These are phyloP conservation scores for Astragalus glycyphyllos DNA, from an alignment of 306 rosid genomes.

Conservation along the genomic window DNA sequence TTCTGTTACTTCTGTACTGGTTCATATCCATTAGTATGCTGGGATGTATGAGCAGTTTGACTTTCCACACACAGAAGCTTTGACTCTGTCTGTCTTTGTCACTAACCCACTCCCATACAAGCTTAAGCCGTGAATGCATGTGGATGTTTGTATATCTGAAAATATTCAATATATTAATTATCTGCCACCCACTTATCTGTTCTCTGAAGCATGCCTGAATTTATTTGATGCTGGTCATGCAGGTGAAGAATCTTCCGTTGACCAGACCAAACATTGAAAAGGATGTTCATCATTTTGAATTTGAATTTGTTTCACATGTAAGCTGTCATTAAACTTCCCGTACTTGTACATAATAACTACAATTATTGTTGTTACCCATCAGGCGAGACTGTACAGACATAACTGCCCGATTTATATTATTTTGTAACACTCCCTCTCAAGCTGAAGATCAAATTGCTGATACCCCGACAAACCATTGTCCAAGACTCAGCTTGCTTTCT, in stretches of 20 bases:
- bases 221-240: slow-evolving; percentile 45
- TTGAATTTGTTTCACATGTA: slow-evolving; percentile 77
- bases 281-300: slow-evolving; percentile 86
- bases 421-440: too few species aligned
- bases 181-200: neutral
- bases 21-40: slow-evolving; percentile 8
- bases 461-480: too few species aligned
- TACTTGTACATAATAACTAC: neutral
- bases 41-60: neutral
- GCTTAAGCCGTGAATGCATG: neutral
- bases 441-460: too few species aligned
- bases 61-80: neutral
- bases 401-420: too few species aligned
- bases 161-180: slow-evolving; percentile 2
- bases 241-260: slow-evolving; percentile 77
- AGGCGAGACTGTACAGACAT: too few species aligned
- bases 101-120: neutral
- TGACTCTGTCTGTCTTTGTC: slow-evolving; percentile 8
- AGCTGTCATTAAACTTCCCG: slow-evolving; percentile 46
- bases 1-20: slow-evolving; percentile 1
- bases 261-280: slow-evolving; percentile 67
- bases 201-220: slow-evolving; percentile 12
- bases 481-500: too few species aligned
- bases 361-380: neutral
- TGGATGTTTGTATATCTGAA: neutral